Base-by-base conservation (phyloP, 1,139 yeast species). In the Taphrina wiesneri region DNA sequence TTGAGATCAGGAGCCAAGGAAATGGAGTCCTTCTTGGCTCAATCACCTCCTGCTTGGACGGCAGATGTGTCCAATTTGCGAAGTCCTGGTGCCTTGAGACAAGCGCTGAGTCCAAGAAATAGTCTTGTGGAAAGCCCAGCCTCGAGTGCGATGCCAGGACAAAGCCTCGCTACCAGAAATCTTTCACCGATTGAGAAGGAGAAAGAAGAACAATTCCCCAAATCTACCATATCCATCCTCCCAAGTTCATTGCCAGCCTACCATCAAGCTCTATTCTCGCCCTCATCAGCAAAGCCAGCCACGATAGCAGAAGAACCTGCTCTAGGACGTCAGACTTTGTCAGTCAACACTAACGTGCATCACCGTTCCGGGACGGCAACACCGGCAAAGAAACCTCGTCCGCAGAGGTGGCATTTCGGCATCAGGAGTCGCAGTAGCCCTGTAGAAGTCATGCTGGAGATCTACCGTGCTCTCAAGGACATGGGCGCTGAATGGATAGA, bases 341-440 rank as follows among this genome's bases (percentile, higher is more conserved):
- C 34, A 78, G 79, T 3, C 80, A 82, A 4, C 77, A 57, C 56
- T 36, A 28, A 25, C 17, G 75, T 75, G 54, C 52, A 54, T 21
- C 73, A 72, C 41, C 69, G 53, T 7, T 30, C 71, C 30, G 74
- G 72, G 60, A 80, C 17, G 17, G 56, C 53, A 3, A 43, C 65
- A 21, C 19, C 64, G 4, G 59, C 45, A 13, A 67, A 65, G 51
- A 67, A 67, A 45, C 53, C 56, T 17, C 61, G 68, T 1, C 56
- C 67, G 76, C 90, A 97, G 9, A 86, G 97, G 77, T 93, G 99
- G 99, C 99, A 93, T 80, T 95, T 95, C 75, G 99, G 99, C 69
- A 93, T 93, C 69, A 82, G 99, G 74, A 90, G 97, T 9, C 83
- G 98, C 73, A 90, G 97, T 0, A 93, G 93, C 75, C 99, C 99